Evolutionary conservation across 179 eudicot species (phyloP), one percentile per base, ranked within the genome.

Genomic region (Pouteria campechiana): DNA sequence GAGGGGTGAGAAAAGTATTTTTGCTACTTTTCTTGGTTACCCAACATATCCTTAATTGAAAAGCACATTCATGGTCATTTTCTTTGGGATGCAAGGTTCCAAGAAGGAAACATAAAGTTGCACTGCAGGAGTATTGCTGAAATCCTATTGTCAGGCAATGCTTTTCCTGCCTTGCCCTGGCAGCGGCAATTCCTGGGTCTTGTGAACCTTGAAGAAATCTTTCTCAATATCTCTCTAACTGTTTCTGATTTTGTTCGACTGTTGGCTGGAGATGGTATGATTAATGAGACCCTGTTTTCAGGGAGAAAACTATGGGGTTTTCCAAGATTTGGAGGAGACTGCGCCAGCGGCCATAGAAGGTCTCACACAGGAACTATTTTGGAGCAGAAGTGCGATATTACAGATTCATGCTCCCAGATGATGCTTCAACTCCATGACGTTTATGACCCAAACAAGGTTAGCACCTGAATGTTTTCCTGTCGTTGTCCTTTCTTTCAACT

Each of bases 291-390:
- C 24, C 21, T 8, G 32, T 39, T 3, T 49, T 7, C 61, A 86
- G 96, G 96, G 50, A 68, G 75, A 66, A 87, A 63, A 48, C 42
- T 88, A 25, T 83, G 99, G 99, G 79, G 64, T 3, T 83, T 92
- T 44, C 99, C 99, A 7, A 78, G 88, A 61, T 92, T 92, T 65
- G 73, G 92, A 10, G 93, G 96, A 35, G 99, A 92, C 34, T 92
- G 99, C 63, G 96, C 96, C 2, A 79, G 67, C 59, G 78, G 84
- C 52, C 72, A 75, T 49, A 63, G 70, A 62, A 87, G 46, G 68
- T 63, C 82, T 33, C 65, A 67, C 12, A 36, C 68, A 10, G 88
- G 77, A 41, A 58, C 83, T 8, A 73, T 58, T 58, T 57, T 70
- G 33, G 96, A 92, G 42, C 93, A 83, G 55, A 92, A 78, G 52